These are phyloP conservation scores for Colletotrichum filicis DNA, from an alignment of 2,329 filamentous ascomycete species.

Conservation along the genomic window DNA sequence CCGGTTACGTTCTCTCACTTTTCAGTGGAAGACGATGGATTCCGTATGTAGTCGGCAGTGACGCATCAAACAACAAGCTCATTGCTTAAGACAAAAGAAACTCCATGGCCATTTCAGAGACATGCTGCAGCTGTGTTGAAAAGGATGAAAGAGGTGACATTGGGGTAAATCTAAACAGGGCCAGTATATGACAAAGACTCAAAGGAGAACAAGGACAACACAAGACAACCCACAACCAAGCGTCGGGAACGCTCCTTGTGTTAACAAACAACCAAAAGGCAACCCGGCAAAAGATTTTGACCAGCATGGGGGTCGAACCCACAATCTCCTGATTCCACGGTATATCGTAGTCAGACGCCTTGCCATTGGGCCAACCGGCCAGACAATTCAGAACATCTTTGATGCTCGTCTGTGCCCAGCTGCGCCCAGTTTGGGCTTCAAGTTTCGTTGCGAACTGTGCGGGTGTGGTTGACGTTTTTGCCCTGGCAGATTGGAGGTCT, in stretches of 20 bases:
- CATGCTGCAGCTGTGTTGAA: too few relatives aligned
- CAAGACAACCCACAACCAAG: too few relatives aligned
- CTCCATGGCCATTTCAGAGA: too few relatives aligned
- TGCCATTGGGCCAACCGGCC: slow-evolving; percentile 50
- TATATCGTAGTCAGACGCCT: slow-evolving; percentile 54
- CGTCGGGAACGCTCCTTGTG: too few relatives aligned
- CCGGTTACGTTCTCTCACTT: background rate
- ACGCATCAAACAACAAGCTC: too few relatives aligned
- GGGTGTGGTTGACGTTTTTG: too few relatives aligned
- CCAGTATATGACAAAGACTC: too few relatives aligned
- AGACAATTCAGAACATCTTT: slow-evolving; percentile 7
- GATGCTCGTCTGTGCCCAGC: background rate
- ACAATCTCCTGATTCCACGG: slow-evolving; percentile 35
- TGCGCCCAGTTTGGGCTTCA: background rate
- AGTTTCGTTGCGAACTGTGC: background rate
- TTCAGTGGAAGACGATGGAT: background rate
- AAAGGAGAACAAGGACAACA: too few relatives aligned
- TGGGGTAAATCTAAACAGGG: too few relatives aligned
- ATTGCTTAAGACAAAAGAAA: too few relatives aligned
- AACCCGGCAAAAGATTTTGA: slow-evolving; percentile 1
- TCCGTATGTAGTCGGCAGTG: background rate
- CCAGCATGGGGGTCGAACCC: slow-evolving; percentile 36
- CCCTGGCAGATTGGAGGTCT: background rate
- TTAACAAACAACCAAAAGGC: too few relatives aligned
- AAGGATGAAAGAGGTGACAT: too few relatives aligned